Conservation (phyloP, 768 basidiomycete species). For the Trametes elegans region DNA sequence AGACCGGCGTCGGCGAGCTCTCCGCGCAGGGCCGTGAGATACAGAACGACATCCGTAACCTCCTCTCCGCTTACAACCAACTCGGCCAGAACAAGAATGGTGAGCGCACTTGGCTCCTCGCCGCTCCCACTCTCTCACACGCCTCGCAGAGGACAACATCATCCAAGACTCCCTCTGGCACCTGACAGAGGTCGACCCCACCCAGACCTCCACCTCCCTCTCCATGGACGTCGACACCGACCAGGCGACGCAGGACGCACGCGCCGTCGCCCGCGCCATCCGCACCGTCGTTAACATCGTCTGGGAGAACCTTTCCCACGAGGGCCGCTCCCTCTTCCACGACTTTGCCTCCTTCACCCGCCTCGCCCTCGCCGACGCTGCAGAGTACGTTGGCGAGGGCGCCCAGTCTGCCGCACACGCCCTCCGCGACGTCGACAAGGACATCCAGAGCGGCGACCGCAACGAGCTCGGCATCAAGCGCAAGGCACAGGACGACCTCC, state of each 20-base stretch:
- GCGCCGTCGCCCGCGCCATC: slow-evolving; percentile 48
- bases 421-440: slow-evolving; percentile 53
- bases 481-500: slow-evolving; percentile 42
- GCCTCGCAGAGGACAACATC: slow-evolving; percentile 52
- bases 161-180: slow-evolving; percentile 69
- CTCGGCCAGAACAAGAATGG: slow-evolving; percentile 58
- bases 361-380: slow-evolving; percentile 63
- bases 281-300: slow-evolving; percentile 50
- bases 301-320: slow-evolving; percentile 51
- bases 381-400: slow-evolving; percentile 53
- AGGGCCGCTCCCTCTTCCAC: slow-evolving; percentile 50
- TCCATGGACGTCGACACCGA: slow-evolving; percentile 36
- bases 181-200: slow-evolving; percentile 52
- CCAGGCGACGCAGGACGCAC: slow-evolving; percentile 48
- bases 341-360: slow-evolving; percentile 68
- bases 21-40: slow-evolving; percentile 55
- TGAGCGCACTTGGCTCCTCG: slow-evolving; percentile 24
- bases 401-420: slow-evolving; percentile 51
- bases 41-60: slow-evolving; percentile 45
- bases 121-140: background rate
- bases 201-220: slow-evolving; percentile 35
- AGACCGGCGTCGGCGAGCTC: slow-evolving; percentile 40
- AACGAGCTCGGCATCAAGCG: slow-evolving; percentile 54
- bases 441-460: slow-evolving; percentile 59
- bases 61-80: slow-evolving; percentile 58